Conservation (phyloP, 305 asterid genomes). For the Rubia tinctorum region DNA sequence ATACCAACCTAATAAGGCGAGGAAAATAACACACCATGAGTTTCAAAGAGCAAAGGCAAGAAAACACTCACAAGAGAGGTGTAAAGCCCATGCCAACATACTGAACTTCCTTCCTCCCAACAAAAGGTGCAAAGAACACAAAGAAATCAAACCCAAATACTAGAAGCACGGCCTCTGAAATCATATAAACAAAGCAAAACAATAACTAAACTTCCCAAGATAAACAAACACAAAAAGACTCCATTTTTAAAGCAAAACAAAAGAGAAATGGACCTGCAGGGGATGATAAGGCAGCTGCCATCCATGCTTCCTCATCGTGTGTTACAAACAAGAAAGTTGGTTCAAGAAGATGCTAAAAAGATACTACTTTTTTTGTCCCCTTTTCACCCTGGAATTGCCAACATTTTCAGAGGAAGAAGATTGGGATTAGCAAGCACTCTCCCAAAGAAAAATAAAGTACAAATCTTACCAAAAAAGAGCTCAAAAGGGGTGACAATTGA, state of each 20-base stretch:
- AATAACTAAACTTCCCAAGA: conserved; percentile 12
- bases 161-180: conserved; percentile 88
- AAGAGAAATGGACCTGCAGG: conserved; percentile 65
- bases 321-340: conserved; percentile 28
- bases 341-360: conserved; percentile 26
- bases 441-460: conserved; percentile 22
- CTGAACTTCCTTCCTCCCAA: conserved; percentile 80
- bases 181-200: conserved; percentile 22
- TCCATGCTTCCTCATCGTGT: conserved; percentile 93
- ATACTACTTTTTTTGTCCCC: conserved; percentile 17
- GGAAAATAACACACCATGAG: not conserved
- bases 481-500: conserved; percentile 21
- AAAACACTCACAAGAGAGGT: conserved; percentile 64
- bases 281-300: conserved; percentile 99
- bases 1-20: conserved; percentile 19
- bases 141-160: conserved; percentile 98
- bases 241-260: not conserved
- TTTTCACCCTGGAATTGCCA: conserved; percentile 29
- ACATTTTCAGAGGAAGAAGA: conserved; percentile 42
- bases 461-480: conserved; percentile 14
- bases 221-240: not conserved
- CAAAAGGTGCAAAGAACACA: conserved; percentile 99
- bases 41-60: not conserved
- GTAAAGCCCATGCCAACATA: conserved; percentile 81
- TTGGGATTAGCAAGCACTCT: conserved; percentile 31